Percentiles rank a stretch among this genome's conserved stretches.
These are phyloP conservation scores for Tuber aestivum DNA, from an alignment of 495 filamentous ascomycete species.

Conservation along the genomic window DNA sequence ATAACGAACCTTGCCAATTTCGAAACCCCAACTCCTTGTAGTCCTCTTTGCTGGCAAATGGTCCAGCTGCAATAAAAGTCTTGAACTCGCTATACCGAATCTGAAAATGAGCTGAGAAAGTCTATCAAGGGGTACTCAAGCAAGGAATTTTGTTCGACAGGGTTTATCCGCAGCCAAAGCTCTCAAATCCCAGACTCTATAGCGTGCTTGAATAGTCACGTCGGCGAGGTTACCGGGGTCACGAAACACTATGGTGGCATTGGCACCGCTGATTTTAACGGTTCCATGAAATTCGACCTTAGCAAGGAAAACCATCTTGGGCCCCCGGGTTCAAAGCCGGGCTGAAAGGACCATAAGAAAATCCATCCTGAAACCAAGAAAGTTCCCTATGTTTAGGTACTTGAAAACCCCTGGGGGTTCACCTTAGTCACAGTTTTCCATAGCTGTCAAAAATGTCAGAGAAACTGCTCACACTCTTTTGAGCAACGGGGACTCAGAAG, in stretches of 20 bases:
- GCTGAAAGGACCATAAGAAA: neutral
- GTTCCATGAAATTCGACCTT: conserved; percentile 19
- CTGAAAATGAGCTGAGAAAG: conserved; percentile 6
- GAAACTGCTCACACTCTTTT: neutral
- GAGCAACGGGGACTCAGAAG: neutral
- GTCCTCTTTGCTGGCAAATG: conserved; percentile 15
- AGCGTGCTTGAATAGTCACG: conserved; percentile 20
- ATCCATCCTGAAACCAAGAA: neutral
- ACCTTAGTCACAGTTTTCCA: neutral
- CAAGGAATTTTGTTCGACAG: conserved; percentile 13
- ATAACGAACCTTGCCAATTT: no score
- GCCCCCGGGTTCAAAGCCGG: neutral
- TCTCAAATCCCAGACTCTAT: conserved; percentile 8
- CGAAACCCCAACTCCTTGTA: no score
- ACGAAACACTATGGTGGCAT: conserved; percentile 21
- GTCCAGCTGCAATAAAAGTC: conserved; percentile 21
- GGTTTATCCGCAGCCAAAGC: conserved; percentile 5
- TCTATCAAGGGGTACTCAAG: neutral
- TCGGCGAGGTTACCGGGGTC: neutral
- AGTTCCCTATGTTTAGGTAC: neutral
- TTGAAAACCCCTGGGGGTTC: neutral
- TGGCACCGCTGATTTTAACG: conserved; percentile 25
- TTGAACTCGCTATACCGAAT: conserved; percentile 1
- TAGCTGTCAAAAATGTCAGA: neutral
- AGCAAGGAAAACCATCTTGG: neutral